These are phyloP conservation scores for Larix sibirica DNA, from an alignment of 83 land plant species.

Conservation along the genomic window DNA sequence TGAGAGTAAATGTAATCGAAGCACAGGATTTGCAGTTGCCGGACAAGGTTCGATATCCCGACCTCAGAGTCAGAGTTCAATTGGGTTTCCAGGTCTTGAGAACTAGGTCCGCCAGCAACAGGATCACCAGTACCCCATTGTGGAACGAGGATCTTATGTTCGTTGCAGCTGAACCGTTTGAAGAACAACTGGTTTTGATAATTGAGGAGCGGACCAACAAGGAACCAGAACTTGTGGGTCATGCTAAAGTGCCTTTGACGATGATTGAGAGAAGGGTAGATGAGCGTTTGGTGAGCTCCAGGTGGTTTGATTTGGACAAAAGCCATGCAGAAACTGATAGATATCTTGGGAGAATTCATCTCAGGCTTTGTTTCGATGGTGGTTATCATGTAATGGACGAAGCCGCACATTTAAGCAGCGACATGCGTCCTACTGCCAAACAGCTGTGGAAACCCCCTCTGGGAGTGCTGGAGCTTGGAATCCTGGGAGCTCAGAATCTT, in stretches of 20 bases:
- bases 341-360: conserved; percentile 47
- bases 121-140: conserved; percentile 35
- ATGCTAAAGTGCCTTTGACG: conserved; percentile 31
- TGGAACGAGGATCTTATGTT: conserved; percentile 91
- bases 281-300: conserved; percentile 45
- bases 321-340: conserved; percentile 7
- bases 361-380: conserved; percentile 71
- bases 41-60: conserved; percentile 16
- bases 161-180: conserved; percentile 89
- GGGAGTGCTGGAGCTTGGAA: conserved; percentile 27
- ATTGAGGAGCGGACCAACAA: conserved; percentile 71
- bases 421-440: conserved; percentile 81
- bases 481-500: conserved; percentile 71
- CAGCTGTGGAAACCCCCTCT: conserved; percentile 87
- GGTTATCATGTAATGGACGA: conserved; percentile 97
- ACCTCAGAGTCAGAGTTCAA: conserved; percentile 56
- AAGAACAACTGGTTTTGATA: conserved; percentile 59
- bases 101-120: conserved; percentile 35
- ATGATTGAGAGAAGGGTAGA: conserved; percentile 61
- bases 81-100: conserved; percentile 56
- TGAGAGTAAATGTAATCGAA: conserved; percentile 72
- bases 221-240: conserved; percentile 44
- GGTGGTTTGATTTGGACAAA: conserved; percentile 62
- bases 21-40: conserved; percentile 69
- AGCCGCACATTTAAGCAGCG: conserved; percentile 82